Conservation (phyloP, 1,284 basidiomycete species). For the Moesziomyces sp. region DNA sequence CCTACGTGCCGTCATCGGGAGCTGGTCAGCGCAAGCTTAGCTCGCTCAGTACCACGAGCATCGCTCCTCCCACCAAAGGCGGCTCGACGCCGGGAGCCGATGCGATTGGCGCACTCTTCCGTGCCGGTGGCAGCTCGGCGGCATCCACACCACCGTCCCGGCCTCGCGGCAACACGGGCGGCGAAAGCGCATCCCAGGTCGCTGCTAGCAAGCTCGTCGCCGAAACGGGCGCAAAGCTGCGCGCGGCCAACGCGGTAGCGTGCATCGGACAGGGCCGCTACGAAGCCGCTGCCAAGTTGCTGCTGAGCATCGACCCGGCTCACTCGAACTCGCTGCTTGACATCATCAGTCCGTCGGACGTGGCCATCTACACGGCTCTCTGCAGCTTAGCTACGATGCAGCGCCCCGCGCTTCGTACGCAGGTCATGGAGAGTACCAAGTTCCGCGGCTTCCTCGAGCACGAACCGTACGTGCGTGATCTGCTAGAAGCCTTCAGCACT, state of each 20-base stretch:
- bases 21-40: constrained; percentile 69
- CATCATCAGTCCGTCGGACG: constrained; percentile 80
- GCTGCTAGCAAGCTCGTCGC: constrained; percentile 37
- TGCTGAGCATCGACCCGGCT: constrained; percentile 75
- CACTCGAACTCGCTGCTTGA: constrained; percentile 63
- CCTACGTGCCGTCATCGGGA: constrained; percentile 67
- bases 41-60: constrained; percentile 24
- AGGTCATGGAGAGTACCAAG: constrained; percentile 76
- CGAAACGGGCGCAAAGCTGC: constrained; percentile 77
- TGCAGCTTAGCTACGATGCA: constrained; percentile 81
- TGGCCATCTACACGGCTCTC: constrained; percentile 83
- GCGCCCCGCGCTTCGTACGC: constrained; percentile 76
- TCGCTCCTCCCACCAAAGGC: constrained; percentile 44
- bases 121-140: constrained; percentile 54
- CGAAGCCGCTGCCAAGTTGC: constrained; percentile 78
- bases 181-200: constrained; percentile 22
- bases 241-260: constrained; percentile 79
- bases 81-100: constrained; percentile 52
- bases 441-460: constrained; percentile 83
- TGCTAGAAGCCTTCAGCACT: constrained; percentile 82
- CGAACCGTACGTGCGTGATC: constrained; percentile 83
- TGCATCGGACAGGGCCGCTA: constrained; percentile 78
- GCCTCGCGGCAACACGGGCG: constrained; percentile 6
- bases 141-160: constrained; percentile 4
- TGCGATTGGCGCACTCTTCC: constrained; percentile 65